A percentile compares a stretch with the other conserved stretches of the same genome.
phyloP scores from a whole-genome alignment of 2,329 filamentous ascomycete species.

The Paraphaeosphaeria sporulosa region DNA sequence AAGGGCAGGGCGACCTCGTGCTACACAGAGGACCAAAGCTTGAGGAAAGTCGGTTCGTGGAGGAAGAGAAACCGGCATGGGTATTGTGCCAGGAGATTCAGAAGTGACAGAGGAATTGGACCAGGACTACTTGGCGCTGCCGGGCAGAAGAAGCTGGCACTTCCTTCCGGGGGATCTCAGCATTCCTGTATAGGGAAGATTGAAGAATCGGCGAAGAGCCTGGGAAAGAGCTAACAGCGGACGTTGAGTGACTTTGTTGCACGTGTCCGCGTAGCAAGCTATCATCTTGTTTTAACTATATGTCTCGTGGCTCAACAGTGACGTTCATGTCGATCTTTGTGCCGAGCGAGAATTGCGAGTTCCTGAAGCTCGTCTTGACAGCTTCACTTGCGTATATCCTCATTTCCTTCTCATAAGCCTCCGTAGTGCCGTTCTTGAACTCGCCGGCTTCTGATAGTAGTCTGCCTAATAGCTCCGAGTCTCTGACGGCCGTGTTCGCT shows the following conservation, averaged over 20 bases:
- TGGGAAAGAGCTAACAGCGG: neutral
- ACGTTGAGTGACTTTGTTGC: neutral
- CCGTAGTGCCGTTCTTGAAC: constrained; percentile 45
- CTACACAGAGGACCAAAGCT: constrained; percentile 7
- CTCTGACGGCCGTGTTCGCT: constrained; percentile 55
- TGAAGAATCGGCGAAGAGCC: neutral
- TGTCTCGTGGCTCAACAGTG: neutral
- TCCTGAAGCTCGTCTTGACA: constrained; percentile 62
- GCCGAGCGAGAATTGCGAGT: constrained; percentile 26
- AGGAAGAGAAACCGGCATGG: constrained; percentile 8
- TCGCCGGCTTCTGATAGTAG: constrained; percentile 40
- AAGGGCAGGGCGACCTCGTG: constrained; percentile 2
- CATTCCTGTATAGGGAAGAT: neutral
- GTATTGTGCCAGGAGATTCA: constrained; percentile 3
- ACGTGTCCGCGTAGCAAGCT: neutral
- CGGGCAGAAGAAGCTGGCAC: neutral
- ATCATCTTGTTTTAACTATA: neutral
- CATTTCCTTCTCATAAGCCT: constrained; percentile 48
- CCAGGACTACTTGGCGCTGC: neutral
- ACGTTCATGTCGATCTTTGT: constrained; percentile 24
- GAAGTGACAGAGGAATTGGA: neutral
- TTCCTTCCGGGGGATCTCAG: neutral
- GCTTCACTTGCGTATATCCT: constrained; percentile 44
- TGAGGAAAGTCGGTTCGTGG: constrained; percentile 5
- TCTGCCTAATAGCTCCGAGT: constrained; percentile 53